Base-by-base conservation (phyloP, 345 rosid species). In the Cardamine chenopodiifolia region DNA sequence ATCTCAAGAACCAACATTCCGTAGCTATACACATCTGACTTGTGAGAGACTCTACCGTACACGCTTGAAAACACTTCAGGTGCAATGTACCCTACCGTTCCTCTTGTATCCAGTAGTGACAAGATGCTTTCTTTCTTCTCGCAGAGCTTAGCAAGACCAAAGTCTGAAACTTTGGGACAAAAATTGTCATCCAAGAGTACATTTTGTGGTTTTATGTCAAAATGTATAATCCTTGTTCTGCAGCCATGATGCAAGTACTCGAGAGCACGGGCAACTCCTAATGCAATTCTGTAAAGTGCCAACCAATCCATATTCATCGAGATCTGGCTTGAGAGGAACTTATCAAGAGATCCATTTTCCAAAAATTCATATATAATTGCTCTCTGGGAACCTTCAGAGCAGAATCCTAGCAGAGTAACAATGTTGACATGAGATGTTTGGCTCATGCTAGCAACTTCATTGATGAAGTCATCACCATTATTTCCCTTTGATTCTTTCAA, bases 241-340 rank as follows among this genome's bases (percentile, higher is more conserved):
- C 88, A 87, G 19, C 88, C 88, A 6, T 71, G 8, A 31, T 85
- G 90, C 14, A 85, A 77, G 47, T 86, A 84, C 66, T 84, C 87
- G 9, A 84, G 53, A 50, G 84, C 87, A 60, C 82, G 74, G 18
- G 85, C 87, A 35, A 82, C 61, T 0, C 87, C 86, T 4, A 79
- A 1, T 0, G 71, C 82, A 10, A 84, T 76, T 4, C 53, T 31
- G 25, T 66, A 74, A 23, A 73, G 20, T 54, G 40, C 69, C 34
- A 3, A 55, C 78, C 48, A 64, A 6, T 62, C 73, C 7, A 70
- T 29, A 1, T 12, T 25, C 0, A 34, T 8, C 2, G 49, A 14
- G 5, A 11, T 34, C 3, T 71, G 32, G 7, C 34, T 25, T 11
- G 58, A 66, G 2, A 76, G 23, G 52, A 52, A 82, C 31, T 61